phyloP scores from a whole-genome alignment of 78 protist species.

The Creolimax fragrantissima region DNA sequence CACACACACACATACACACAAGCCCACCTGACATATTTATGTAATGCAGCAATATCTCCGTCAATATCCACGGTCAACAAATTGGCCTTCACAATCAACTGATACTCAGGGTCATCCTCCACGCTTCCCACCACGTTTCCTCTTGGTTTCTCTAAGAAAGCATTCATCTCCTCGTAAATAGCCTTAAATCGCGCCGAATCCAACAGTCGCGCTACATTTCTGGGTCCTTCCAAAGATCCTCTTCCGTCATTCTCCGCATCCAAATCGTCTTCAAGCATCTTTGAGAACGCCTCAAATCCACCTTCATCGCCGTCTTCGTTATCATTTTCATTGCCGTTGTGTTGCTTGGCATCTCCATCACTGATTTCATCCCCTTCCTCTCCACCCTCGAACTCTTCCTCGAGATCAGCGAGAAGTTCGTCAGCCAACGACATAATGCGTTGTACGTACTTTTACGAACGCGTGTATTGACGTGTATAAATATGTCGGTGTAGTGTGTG shows the following conservation, averaged over 20 bases:
- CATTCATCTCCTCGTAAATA: background rate
- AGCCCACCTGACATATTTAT: background rate
- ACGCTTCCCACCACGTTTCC: background rate
- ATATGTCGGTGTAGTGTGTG: background rate
- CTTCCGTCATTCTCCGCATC: background rate
- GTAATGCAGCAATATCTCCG: constrained; percentile 41
- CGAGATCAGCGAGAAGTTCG: background rate
- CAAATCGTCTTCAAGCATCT: background rate
- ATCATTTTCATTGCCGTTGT: background rate
- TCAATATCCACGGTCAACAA: constrained; percentile 45
- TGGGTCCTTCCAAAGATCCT: background rate
- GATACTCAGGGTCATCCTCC: constrained; percentile 31
- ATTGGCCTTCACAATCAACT: constrained; percentile 57
- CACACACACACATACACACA: background rate
- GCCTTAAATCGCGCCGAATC: background rate
- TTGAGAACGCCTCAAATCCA: background rate
- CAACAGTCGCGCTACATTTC: background rate
- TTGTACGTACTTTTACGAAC: too few relatives aligned
- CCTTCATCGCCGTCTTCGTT: background rate
- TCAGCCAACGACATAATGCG: constrained; percentile 1
- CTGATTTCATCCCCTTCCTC: background rate
- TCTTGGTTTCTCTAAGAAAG: background rate
- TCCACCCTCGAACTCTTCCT: background rate
- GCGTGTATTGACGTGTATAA: too few relatives aligned
- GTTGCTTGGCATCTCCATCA: background rate